These are phyloP conservation scores for Coniella vitis DNA, from an alignment of 2,329 filamentous ascomycete genomes.

Conservation along the genomic window DNA sequence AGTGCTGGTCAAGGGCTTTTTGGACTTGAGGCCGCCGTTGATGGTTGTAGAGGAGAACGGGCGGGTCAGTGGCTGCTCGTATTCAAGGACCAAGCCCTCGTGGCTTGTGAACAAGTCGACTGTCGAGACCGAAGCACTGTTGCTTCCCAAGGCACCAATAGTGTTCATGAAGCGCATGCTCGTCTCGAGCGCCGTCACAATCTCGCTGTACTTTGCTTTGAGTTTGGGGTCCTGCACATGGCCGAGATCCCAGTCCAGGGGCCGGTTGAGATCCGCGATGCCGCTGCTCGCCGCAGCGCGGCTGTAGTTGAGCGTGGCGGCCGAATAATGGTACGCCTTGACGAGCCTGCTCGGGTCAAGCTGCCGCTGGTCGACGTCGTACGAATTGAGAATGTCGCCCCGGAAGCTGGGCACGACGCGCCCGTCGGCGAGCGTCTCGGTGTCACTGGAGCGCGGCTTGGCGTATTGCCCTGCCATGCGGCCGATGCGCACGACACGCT, in stretches of 20 bases:
- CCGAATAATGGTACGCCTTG: constrained; percentile 90
- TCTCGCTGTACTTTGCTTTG: constrained; percentile 77
- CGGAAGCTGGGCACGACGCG: constrained; percentile 82
- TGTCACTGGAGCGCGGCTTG: constrained; percentile 86
- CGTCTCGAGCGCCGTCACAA: constrained; percentile 81
- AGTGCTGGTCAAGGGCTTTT: constrained; percentile 21
- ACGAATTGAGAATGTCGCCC: constrained; percentile 93
- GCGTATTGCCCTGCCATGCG: constrained; percentile 97
- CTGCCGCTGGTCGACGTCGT: constrained; percentile 63
- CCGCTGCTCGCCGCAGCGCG: constrained; percentile 77
- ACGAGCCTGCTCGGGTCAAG: constrained; percentile 82
- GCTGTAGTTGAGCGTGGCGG: constrained; percentile 90
- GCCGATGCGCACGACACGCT: constrained; percentile 85
- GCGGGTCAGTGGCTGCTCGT: constrained; percentile 83
- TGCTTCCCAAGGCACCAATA: constrained; percentile 71
- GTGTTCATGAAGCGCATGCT: constrained; percentile 91
- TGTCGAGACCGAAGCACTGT: constrained; percentile 72
- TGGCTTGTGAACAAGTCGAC: constrained; percentile 95
- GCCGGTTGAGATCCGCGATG: constrained; percentile 87
- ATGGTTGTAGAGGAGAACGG: constrained; percentile 46
- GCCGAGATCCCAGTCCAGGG: constrained; percentile 89
- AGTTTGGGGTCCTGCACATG: constrained; percentile 80
- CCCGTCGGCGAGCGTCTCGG: constrained; percentile 67
- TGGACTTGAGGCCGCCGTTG: constrained; percentile 13
- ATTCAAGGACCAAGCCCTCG: constrained; percentile 88